Percentiles rank a stretch among this genome's conserved stretches.
Evolutionary conservation across 345 rosid species (phyloP).

Genomic region (Abelmoschus esculentus): DNA sequence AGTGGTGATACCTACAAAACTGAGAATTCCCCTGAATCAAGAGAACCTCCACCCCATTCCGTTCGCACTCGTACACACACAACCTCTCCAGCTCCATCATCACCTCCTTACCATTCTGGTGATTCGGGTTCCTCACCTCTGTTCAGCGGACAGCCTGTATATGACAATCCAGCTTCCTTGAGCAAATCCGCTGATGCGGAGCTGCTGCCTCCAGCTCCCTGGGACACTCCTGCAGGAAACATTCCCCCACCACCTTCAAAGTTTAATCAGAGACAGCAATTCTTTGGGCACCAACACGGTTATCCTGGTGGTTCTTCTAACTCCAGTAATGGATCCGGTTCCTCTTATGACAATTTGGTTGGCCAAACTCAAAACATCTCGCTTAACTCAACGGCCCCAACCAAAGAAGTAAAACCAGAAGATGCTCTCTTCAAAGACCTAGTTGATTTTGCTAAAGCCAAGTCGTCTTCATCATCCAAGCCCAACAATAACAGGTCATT

Average conservation of each 20-base stretch:
- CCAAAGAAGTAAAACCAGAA: slow-evolving; percentile 63
- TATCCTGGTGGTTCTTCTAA: slow-evolving; percentile 24
- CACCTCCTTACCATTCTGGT: slow-evolving; percentile 12
- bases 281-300: slow-evolving; percentile 33
- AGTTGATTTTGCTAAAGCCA: slow-evolving; percentile 80
- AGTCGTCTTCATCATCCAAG: slow-evolving; percentile 66
- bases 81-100: slow-evolving; percentile 28
- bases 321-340: slow-evolving; percentile 42
- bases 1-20: slow-evolving; percentile 82
- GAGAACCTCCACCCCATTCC: slow-evolving; percentile 25
- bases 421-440: slow-evolving; percentile 87
- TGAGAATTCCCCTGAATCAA: slow-evolving; percentile 31
- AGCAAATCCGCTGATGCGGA: slow-evolving; percentile 35
- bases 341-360: slow-evolving; percentile 50
- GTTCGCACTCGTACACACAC: slow-evolving; percentile 29
- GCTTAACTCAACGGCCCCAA: slow-evolving; percentile 29
- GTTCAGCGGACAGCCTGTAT: slow-evolving; percentile 35
- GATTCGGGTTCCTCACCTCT: slow-evolving; percentile 19
- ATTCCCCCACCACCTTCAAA: slow-evolving; percentile 76
- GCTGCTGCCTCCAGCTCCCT: slow-evolving; percentile 66
- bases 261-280: slow-evolving; percentile 64
- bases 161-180: slow-evolving; percentile 39
- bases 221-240: slow-evolving; percentile 42
- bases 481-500: slow-evolving; percentile 59
- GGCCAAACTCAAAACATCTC: slow-evolving; percentile 63